Evolutionary conservation across 129 eudicot species (phyloP), one percentile per base, ranked within the genome.

Genomic region (Dittrichia graveolens): DNA sequence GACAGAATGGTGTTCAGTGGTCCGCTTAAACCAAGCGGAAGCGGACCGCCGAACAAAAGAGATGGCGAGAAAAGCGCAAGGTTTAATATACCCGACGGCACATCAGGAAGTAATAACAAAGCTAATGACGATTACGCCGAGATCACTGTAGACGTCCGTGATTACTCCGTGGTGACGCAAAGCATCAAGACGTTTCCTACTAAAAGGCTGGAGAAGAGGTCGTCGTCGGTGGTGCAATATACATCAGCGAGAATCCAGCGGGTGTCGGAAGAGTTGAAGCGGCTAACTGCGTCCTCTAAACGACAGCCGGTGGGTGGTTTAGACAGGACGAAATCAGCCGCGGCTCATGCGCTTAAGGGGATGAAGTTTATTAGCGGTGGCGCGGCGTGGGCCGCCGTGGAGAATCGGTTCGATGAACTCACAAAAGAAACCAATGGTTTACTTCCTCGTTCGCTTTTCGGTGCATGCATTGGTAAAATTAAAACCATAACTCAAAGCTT

Each of bases 401-500:
- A 84, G 85, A 83, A 70, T 64, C 69, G 78, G 81, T 89, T 89
- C 39, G 83, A 84, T 35, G 76, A 73, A 5, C 79, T 89, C 10
- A 65, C 90, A 3, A 57, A 52, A 3, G 41, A 48, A 56, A 78
- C 87, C 42, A 74, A 80, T 75, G 92, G 92, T 7, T 53, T 86
- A 67, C 87, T 89, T 13, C 88, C 89, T 1, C 88, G 96, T 1
- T 37, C 87, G 8, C 83, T 70, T 34, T 89, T 89, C 14, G 82
- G 90, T 3, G 86, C 84, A 84, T 89, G 96, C 90, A 86, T 89
- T 2, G 96, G 96, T 89, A 82, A 67, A n/a, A n/a, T n/a, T n/a
- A n/a, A n/a, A n/a, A n/a, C n/a, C n/a, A n/a, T n/a, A n/a, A n/a
- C n/a, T n/a, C n/a, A n/a, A n/a, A n/a, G n/a, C n/a, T n/a, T n/a